A percentile compares a stretch with the other conserved stretches of the same genome.
phyloP scores from a whole-genome alignment of 257 asterid genomes.

The Orobanche coerulescens region DNA sequence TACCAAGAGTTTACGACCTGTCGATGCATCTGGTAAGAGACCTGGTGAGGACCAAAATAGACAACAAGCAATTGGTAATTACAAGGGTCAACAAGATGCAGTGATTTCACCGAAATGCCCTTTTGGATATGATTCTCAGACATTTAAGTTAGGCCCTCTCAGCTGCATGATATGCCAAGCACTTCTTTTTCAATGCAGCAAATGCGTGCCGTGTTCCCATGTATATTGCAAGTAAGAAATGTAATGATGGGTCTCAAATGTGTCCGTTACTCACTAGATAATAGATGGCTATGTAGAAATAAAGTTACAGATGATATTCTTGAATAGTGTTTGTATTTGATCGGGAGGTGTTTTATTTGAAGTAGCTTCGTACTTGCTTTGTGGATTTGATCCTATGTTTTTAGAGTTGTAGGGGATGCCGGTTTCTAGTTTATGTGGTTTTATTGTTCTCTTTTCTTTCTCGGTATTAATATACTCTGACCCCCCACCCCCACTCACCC shows the following conservation, averaged over 20 bases:
- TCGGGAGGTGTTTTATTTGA: too few species aligned
- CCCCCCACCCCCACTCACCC: too few species aligned
- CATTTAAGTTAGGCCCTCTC: constrained; percentile 90
- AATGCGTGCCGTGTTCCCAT: constrained; percentile 89
- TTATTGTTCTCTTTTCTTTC: too few species aligned
- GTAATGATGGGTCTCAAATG: neutral
- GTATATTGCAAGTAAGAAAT: constrained; percentile 87
- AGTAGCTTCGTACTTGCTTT: too few species aligned
- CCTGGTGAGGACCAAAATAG: constrained; percentile 52
- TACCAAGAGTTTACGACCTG: constrained; percentile 67
- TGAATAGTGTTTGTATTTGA: too few species aligned
- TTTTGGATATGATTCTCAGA: constrained; percentile 64
- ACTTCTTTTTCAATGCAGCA: constrained; percentile 80
- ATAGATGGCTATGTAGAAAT: neutral
- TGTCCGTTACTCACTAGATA: neutral
- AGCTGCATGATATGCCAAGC: constrained; percentile 95
- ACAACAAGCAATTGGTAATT: constrained; percentile 32
- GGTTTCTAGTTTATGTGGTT: too few species aligned
- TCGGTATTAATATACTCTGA: too few species aligned
- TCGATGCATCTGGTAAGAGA: constrained; percentile 58
- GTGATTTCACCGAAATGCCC: constrained; percentile 48
- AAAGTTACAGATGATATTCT: neutral
- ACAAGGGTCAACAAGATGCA: constrained; percentile 39
- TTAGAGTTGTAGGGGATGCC: too few species aligned
- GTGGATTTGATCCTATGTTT: too few species aligned